A percentile compares a stretch with the other conserved stretches of the same genome.
phyloP scores from a whole-genome alignment of 768 basidiomycete genomes.

The Lentinula detonsa region DNA sequence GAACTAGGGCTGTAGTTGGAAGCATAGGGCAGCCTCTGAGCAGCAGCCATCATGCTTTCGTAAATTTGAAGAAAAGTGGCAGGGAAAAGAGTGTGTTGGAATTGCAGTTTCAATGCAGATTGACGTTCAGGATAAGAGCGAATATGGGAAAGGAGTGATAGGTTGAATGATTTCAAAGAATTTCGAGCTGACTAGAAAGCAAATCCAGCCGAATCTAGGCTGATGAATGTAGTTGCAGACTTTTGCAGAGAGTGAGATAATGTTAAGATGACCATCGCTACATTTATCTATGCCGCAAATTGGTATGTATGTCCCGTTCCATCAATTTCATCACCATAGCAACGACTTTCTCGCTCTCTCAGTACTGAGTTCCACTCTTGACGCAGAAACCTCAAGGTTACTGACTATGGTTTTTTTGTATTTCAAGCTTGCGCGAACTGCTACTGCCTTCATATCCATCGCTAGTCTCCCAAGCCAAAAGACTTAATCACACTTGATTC shows the following conservation, averaged over 20 bases:
- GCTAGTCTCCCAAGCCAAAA: too few species aligned
- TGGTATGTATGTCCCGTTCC: too few species aligned
- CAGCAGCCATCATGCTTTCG: constrained; percentile 15
- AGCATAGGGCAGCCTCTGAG: constrained; percentile 1
- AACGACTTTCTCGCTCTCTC: too few species aligned
- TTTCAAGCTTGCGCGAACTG: too few species aligned
- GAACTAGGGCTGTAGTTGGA: neutral
- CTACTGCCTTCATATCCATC: too few species aligned
- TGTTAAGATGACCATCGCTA: neutral
- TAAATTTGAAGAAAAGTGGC: neutral
- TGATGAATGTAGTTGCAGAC: neutral
- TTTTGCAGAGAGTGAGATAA: neutral
- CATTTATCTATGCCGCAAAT: neutral
- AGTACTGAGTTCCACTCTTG: too few species aligned
- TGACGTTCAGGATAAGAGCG: neutral
- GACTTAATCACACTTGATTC: too few species aligned
- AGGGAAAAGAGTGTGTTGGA: neutral
- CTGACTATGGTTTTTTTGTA: too few species aligned
- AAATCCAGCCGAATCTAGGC: neutral
- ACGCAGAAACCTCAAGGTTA: too few species aligned
- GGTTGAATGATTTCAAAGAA: neutral
- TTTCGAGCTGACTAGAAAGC: neutral
- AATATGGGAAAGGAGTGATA: neutral
- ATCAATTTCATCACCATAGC: too few species aligned
- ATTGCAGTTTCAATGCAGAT: neutral